Base-by-base conservation (phyloP, 306 rosid genomes). In the Echinosophora koreensis region DNA sequence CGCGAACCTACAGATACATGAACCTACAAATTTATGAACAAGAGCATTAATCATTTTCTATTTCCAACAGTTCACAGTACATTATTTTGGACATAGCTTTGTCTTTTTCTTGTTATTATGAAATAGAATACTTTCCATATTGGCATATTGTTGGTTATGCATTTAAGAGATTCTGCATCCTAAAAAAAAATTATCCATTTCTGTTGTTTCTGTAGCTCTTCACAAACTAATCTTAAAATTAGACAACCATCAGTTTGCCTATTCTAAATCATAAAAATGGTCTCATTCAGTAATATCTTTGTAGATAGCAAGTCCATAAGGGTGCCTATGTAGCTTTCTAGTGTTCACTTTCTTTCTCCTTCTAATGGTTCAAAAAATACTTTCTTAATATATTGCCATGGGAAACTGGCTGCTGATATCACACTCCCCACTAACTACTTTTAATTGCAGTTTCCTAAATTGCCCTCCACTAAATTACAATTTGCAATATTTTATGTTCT, bases 351-450 rank as follows among this genome's bases (percentile, higher is more conserved):
- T 35, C 37, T 5, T n/a, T 15, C 61, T 5, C 32, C 56, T 61
- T 68, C 34, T 70, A 37, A 32, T 62, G 56, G 54, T 28, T 62
- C 35, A 22, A 49, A 41, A 47, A 16, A 28, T 68, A 1, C 12
- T 5, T 56, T 34, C 13, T 37, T 13, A 46, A 9, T 11, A 28
- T 71, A 35, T 77, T 82, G 49, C 73, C 18, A 16, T 3, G 7
- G 37, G 56, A 46, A 67, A 70, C 46, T 60, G 54, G 68, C 58
- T 35, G 32, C 28, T 41, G 32, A 38, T 61, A 54, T 70, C 55
- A 50, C 28, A 18, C 57, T 66, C 65, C 39, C 64, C 57, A 35
- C 57, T 14, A 65, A 38, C 30, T 71, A 50, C 59, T 72, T 73
- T 58, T 51, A 51, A 50, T 51, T 49, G 8, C 13, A 27, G 32